These are phyloP conservation scores for Plasmodium ovale DNA, from an alignment of 169 alveolate genomes.

Conservation along the genomic window DNA sequence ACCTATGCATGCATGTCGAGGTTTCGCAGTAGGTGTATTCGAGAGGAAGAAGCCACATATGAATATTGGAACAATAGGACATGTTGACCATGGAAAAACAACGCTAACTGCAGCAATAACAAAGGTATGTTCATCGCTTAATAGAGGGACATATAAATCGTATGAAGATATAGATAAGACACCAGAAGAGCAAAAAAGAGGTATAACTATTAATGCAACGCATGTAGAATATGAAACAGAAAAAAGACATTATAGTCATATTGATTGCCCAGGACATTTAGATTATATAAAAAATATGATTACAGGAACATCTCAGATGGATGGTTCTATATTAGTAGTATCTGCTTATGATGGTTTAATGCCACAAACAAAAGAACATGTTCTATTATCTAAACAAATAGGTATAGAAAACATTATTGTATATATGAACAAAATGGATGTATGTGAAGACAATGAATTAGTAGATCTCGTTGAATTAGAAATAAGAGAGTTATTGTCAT, in stretches of 20 bases:
- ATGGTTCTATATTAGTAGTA: conserved; percentile 95
- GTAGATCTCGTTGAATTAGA: conserved; percentile 96
- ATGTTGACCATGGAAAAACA: conserved; percentile 97
- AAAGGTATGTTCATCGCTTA: conserved; percentile 84
- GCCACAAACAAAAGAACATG: conserved; percentile 96
- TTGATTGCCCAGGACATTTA: conserved; percentile 98
- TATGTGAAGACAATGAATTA: conserved; percentile 93
- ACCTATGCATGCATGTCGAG: too few species aligned
- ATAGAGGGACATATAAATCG: conserved; percentile 81
- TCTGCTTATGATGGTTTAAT: conserved; percentile 97
- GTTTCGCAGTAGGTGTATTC: conserved; percentile 87
- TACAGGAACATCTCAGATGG: conserved; percentile 97
- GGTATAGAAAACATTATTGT: conserved; percentile 94
- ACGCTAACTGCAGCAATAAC: conserved; percentile 97
- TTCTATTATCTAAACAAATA: conserved; percentile 92
- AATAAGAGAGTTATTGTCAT: conserved; percentile 91
- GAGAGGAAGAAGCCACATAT: conserved; percentile 94
- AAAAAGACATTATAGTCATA: conserved; percentile 95
- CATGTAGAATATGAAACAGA: conserved; percentile 92
- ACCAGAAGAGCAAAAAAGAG: conserved; percentile 96
- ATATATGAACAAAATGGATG: conserved; percentile 93
- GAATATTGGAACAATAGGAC: conserved; percentile 97
- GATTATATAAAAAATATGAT: conserved; percentile 98
- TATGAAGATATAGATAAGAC: conserved; percentile 91
- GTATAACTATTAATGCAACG: conserved; percentile 95